These are phyloP conservation scores for Chimonanthus salicifolius DNA, from an alignment of 164 flowering plant species.

Conservation along the genomic window DNA sequence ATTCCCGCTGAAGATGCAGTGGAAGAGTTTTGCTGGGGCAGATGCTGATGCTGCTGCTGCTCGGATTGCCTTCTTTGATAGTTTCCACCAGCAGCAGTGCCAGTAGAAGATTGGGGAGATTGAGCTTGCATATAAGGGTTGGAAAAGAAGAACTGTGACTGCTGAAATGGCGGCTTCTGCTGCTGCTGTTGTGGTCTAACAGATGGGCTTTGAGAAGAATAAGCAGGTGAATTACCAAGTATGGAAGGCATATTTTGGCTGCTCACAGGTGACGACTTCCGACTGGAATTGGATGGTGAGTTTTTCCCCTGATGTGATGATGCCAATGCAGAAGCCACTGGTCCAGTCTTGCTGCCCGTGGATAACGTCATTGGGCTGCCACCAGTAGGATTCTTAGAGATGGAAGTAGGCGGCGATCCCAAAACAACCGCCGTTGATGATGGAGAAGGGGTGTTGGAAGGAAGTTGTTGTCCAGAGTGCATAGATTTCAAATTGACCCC, in stretches of 20 bases:
- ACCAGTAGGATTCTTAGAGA: slow-evolving; percentile 59
- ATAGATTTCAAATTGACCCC: slow-evolving; percentile 47
- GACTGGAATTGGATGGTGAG: slow-evolving; percentile 36
- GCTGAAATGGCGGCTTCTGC: slow-evolving; percentile 17
- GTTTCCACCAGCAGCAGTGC: slow-evolving; percentile 35
- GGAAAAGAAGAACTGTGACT: slow-evolving; percentile 34
- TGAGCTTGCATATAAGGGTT: slow-evolving; percentile 48
- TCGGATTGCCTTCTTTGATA: slow-evolving; percentile 37
- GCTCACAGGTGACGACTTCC: slow-evolving; percentile 73
- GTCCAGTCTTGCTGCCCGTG: slow-evolving; percentile 40
- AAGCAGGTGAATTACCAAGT: slow-evolving; percentile 50
- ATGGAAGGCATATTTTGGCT: slow-evolving; percentile 55
- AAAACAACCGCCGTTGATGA: slow-evolving; percentile 47
- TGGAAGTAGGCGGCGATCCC: slow-evolving; percentile 63
- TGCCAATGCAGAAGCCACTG: slow-evolving; percentile 23
- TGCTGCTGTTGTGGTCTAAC: slow-evolving; percentile 17
- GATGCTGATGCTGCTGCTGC: slow-evolving; percentile 28
- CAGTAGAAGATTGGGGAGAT: slow-evolving; percentile 25
- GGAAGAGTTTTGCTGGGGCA: slow-evolving; percentile 31
- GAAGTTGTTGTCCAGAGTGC: slow-evolving; percentile 32
- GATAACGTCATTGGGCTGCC: slow-evolving; percentile 52
- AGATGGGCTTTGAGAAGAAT: slow-evolving; percentile 29
- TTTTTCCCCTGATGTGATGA: slow-evolving; percentile 47
- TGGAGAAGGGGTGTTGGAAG: slow-evolving; percentile 33
- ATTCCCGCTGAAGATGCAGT: slow-evolving; percentile 47